Base-by-base conservation (phyloP, 306 rosid species). In the Cucurbita ficifolia region DNA sequence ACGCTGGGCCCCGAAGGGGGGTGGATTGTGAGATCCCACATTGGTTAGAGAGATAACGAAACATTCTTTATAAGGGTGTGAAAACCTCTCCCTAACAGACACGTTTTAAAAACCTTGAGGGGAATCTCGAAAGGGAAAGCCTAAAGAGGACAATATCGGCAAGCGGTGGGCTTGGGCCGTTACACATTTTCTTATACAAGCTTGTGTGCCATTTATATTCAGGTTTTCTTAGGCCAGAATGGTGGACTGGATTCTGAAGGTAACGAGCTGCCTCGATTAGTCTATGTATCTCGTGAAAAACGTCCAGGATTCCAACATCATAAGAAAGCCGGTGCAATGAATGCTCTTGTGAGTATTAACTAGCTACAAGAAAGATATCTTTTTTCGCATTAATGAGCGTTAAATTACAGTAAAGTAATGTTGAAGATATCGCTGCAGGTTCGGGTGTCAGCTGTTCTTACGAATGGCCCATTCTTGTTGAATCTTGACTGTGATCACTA, bases 401-500 rank as follows among this genome's bases (percentile, higher is more conserved):
- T 17, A 21, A 48, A 42, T 67, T 36, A 63, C 22, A n/a, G 22
- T 18, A 57, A 4, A 13, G 48, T 57, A 8, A 40, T 12, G 76
- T 76, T 24, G 13, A 33, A 24, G 56, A 73, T 22, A 46, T 70
- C 51, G 56, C 60, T 83, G 76, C 83, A 94, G 98, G 97, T 94
- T 75, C 92, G 98, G 69, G 98, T 94, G 56, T 94, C 98, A n/a
- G 98, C 96, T 1, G 98, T 94, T 46, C 96, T 94, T 58, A 94
- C 98, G 0, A 94, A 94, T 76, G 98, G 98, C 60, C 98, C 98
- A 58, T 90, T 94, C 87, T 72, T 94, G 77, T 84, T 94, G 88
- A 94, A 94, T 88, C 97, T 94, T 73, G 98, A 94, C 85, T 94
- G 98, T 83, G 98, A 94, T 88, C 98, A 94, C 81, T 94, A 94